These are phyloP conservation scores for Paecilomyces formosus DNA, from an alignment of 2,329 filamentous ascomycete genomes.

Conservation along the genomic window DNA sequence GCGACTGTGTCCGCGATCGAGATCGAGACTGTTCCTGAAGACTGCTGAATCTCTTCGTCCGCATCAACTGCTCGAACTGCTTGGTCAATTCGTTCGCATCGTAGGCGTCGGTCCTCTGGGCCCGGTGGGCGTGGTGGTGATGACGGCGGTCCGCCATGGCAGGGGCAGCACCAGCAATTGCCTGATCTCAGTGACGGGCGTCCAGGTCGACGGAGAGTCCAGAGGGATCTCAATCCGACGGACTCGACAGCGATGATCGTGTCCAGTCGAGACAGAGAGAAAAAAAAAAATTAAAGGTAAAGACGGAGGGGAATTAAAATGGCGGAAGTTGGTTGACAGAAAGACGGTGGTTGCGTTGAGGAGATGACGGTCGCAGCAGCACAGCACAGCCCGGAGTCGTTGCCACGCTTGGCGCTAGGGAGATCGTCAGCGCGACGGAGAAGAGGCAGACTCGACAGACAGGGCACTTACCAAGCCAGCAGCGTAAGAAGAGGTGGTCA, in stretches of 20 bases:
- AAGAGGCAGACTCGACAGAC: constrained; percentile 1
- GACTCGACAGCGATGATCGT: not conserved
- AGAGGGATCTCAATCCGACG: constrained; percentile 1
- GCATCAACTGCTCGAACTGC: constrained; percentile 80
- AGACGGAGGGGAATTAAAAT: constrained; percentile 3
- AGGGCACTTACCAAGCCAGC: not conserved
- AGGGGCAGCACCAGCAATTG: constrained; percentile 13
- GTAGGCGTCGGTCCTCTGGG: constrained; percentile 38
- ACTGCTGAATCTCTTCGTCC: constrained; percentile 80
- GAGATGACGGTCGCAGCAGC: constrained; percentile 11
- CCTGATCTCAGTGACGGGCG: constrained; percentile 1
- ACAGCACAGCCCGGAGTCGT: constrained; percentile 20
- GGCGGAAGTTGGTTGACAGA: constrained; percentile 1
- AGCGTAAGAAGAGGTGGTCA: not conserved
- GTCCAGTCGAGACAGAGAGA: not conserved
- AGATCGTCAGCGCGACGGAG: constrained; percentile 18
- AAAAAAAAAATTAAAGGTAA: constrained; percentile 1
- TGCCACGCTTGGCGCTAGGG: constrained; percentile 16
- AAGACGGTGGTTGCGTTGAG: constrained; percentile 9
- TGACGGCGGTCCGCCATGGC: constrained; percentile 30
- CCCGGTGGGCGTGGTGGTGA: constrained; percentile 19
- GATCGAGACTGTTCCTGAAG: constrained; percentile 58
- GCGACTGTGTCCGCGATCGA: constrained; percentile 53
- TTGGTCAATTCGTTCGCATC: constrained; percentile 73
- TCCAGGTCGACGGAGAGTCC: constrained; percentile 15